phyloP scores from a whole-genome alignment of 805 yeast genomes.

The Candida rishiriensis region DNA sequence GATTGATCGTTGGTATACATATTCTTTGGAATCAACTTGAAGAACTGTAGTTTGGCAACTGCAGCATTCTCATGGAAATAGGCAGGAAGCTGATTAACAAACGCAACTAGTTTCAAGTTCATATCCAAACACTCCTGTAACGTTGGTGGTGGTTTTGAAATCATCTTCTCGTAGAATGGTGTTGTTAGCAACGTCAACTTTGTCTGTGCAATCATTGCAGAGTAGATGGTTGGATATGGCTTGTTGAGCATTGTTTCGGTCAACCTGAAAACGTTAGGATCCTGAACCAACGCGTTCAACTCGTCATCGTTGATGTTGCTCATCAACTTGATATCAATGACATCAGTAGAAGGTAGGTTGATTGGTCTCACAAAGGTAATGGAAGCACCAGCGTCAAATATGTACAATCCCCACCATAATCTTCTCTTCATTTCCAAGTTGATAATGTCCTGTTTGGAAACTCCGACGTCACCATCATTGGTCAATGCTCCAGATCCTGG shows the following conservation, averaged over 20 bases:
- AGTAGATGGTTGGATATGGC: constrained; percentile 49
- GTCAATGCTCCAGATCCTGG: constrained; percentile 9
- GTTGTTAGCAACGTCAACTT: constrained; percentile 44
- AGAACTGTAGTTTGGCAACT: constrained; percentile 22
- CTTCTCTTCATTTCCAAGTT: constrained; percentile 54
- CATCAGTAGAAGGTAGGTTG: constrained; percentile 42
- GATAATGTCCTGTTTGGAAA: constrained; percentile 32
- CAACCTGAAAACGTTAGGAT: constrained; percentile 10
- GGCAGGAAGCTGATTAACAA: constrained; percentile 39
- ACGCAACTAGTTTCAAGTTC: constrained; percentile 38
- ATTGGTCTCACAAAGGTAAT: constrained; percentile 64
- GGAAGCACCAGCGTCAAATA: constrained; percentile 60
- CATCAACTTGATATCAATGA: constrained; percentile 47
- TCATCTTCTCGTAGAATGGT: constrained; percentile 43
- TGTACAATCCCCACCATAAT: constrained; percentile 65
- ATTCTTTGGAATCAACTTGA: constrained; percentile 19
- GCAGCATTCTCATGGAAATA: constrained; percentile 42
- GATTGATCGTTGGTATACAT: constrained; percentile 15
- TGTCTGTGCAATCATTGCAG: constrained; percentile 54
- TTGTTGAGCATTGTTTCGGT: constrained; percentile 21
- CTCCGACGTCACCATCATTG: constrained; percentile 22
- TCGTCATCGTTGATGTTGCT: constrained; percentile 45
- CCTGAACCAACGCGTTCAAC: constrained; percentile 25
- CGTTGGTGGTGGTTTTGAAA: constrained; percentile 44
- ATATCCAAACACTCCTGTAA: constrained; percentile 47